These are phyloP conservation scores for Zoysia japonica DNA, from an alignment of 176 grass and related monocot species.

Conservation along the genomic window DNA sequence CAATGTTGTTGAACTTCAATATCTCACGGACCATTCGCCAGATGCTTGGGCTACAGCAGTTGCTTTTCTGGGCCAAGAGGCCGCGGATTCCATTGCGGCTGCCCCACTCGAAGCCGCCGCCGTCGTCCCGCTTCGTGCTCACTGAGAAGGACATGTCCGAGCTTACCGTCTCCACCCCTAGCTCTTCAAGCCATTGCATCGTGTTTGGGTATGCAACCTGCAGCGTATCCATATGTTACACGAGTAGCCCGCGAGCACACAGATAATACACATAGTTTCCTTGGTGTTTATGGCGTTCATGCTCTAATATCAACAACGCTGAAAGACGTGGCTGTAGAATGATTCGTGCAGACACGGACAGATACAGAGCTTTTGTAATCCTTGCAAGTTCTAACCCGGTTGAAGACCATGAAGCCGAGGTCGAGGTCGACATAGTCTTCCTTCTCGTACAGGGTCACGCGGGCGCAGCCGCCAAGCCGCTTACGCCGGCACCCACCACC, in stretches of 20 bases:
- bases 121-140: constrained; percentile 45
- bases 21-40: constrained; percentile 75
- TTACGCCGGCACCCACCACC: constrained; percentile 54
- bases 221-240: not conserved
- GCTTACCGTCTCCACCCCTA: constrained; percentile 77
- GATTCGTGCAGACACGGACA: too few species aligned
- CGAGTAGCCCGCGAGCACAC: not conserved
- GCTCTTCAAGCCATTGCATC: constrained; percentile 74
- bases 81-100: constrained; percentile 61
- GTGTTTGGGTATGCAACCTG: constrained; percentile 94
- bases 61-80: constrained; percentile 72
- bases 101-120: constrained; percentile 69
- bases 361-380: not conserved
- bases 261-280: not conserved
- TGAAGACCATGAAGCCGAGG: constrained; percentile 65
- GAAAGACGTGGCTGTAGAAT: too few species aligned
- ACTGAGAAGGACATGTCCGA: constrained; percentile 88
- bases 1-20: constrained; percentile 60
- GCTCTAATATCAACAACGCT: too few species aligned
- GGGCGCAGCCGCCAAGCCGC: constrained; percentile 44
- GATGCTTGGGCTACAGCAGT: constrained; percentile 60
- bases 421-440: constrained; percentile 52
- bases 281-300: not conserved
- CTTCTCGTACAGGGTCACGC: constrained; percentile 60
- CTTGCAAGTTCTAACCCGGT: constrained; percentile 23